phyloP scores from a whole-genome alignment of 2,329 filamentous ascomycete species.

The Magnaporthales sp. region DNA sequence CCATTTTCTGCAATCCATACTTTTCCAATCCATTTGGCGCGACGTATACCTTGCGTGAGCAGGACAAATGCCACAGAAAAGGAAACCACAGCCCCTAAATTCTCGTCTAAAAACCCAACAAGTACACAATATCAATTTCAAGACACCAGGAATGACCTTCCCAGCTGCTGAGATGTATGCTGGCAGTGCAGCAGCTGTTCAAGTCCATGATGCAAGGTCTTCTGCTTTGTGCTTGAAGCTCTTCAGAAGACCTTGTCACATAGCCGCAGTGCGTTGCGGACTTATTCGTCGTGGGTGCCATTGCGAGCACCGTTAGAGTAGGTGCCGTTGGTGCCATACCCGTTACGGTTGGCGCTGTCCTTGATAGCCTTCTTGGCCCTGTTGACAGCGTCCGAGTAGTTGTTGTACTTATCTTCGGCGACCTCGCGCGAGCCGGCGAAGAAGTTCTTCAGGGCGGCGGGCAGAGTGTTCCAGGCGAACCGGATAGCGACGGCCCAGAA shows the following conservation, averaged over 20 bases:
- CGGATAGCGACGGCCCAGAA: constrained; percentile 2
- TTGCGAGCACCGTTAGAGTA: neutral
- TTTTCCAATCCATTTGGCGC: neutral
- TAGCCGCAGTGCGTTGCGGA: neutral
- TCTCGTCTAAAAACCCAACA: neutral
- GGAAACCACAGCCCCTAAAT: neutral
- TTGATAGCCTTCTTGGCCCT: neutral
- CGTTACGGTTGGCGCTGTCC: neutral
- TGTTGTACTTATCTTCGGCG: neutral
- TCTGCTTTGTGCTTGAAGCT: constrained; percentile 1
- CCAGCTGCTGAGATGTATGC: neutral
- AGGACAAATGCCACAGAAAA: neutral
- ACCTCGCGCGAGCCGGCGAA: neutral
- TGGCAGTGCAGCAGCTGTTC: neutral
- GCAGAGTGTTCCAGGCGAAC: constrained; percentile 3
- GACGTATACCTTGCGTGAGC: neutral
- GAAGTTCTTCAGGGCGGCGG: neutral
- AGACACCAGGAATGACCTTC: neutral
- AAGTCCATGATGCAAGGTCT: neutral
- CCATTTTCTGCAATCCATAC: neutral
- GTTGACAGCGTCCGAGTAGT: neutral
- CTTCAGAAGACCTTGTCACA: neutral
- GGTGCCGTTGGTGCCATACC: neutral
- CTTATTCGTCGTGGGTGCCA: too few relatives aligned
- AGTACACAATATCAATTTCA: neutral